These are phyloP conservation scores for Apophysomyces sp. DNA, from an alignment of 371 early-diverging fungal genomes.

Conservation along the genomic window DNA sequence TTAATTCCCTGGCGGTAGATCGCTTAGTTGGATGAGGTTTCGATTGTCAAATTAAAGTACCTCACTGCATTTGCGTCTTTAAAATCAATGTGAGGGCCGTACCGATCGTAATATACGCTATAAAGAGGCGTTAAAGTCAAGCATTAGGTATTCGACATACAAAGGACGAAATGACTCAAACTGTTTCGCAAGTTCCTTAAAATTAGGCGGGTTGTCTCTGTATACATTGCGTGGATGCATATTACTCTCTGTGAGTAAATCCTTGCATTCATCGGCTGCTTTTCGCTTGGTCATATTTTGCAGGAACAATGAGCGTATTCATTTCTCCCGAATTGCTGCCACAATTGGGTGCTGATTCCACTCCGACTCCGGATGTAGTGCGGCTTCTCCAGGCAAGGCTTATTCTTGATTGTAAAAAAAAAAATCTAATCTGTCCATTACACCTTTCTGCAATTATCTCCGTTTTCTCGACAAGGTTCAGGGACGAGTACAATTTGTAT, in stretches of 20 bases:
- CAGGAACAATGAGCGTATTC: not conserved
- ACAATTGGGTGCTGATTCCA: no score
- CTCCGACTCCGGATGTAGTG: no score
- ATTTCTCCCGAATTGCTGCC: no score
- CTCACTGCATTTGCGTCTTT: constrained; percentile 38
- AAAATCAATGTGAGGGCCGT: constrained; percentile 34
- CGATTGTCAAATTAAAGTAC: no score
- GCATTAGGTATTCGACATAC: constrained; percentile 8
- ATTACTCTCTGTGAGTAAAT: not conserved
- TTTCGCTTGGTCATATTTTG: constrained; percentile 8
- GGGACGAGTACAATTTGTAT: no score
- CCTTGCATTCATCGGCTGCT: not conserved
- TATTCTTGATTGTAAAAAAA: no score
- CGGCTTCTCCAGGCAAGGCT: no score
- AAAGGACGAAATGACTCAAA: constrained; percentile 23
- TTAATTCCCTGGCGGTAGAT: constrained; percentile 59
- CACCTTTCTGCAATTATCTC: no score
- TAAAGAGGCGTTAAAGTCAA: not conserved
- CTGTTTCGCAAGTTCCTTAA: constrained; percentile 25
- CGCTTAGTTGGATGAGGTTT: no score
- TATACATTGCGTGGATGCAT: constrained; percentile 42
- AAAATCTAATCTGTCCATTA: no score
- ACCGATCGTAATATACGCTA: constrained; percentile 18
- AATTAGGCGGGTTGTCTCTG: constrained; percentile 32
- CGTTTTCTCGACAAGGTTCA: no score